Evolutionary conservation across 148 eudicot genomes (phyloP).

Genomic region (Simmondsia chinensis): DNA sequence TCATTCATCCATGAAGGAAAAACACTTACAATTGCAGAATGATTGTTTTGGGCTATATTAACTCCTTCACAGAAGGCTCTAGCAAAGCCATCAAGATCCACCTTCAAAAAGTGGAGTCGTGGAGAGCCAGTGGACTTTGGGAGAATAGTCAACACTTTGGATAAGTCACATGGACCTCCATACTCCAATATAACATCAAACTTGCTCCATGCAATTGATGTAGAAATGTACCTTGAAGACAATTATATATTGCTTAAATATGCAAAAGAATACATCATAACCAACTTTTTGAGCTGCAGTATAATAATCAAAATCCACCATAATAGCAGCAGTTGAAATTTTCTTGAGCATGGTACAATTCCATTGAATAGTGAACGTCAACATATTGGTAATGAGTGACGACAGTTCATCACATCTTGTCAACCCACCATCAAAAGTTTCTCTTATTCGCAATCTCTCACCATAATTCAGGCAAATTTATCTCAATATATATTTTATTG

Average conservation of each 20-base stretch:
- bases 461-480: too few relatives aligned
- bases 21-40: slow-evolving; percentile 27
- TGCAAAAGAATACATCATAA: not conserved
- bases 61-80: slow-evolving; percentile 50
- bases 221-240: slow-evolving; percentile 34
- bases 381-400: too few relatives aligned
- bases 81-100: slow-evolving; percentile 34
- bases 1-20: slow-evolving; percentile 10
- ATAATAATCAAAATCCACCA: too few relatives aligned
- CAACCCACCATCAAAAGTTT: too few relatives aligned
- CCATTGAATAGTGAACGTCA: too few relatives aligned
- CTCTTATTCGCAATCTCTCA: too few relatives aligned
- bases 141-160: slow-evolving; percentile 31
- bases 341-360: too few relatives aligned
- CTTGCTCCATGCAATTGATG: slow-evolving; percentile 34
- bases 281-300: not conserved
- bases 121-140: slow-evolving; percentile 18
- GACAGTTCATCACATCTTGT: too few relatives aligned
- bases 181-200: slow-evolving; percentile 54
- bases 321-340: too few relatives aligned
- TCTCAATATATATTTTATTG: too few relatives aligned
- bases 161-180: slow-evolving; percentile 42
- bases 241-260: slow-evolving; percentile 4
- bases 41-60: slow-evolving; percentile 10
- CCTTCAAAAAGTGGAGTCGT: slow-evolving; percentile 46